A percentile compares a stretch with the other conserved stretches of the same genome.
phyloP scores from a whole-genome alignment of 2,329 filamentous ascomycete genomes.

The Purpureocillium takamizusanense region DNA sequence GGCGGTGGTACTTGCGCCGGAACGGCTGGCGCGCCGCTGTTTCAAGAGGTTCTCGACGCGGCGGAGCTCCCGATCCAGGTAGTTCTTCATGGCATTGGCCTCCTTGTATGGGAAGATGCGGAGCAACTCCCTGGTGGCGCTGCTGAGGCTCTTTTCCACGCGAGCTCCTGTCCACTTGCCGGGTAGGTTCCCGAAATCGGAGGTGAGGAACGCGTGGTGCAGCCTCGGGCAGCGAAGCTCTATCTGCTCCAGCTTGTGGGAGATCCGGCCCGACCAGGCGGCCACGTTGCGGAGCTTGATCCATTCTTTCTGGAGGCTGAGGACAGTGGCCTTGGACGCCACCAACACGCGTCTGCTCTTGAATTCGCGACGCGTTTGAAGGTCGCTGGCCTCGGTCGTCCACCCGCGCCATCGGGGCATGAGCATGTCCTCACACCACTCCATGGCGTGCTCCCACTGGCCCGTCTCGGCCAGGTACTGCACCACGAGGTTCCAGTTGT shows the following conservation, averaged over 20 bases:
- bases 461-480: slow-evolving; percentile 54
- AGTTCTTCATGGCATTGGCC: slow-evolving; percentile 14
- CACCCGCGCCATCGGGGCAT: slow-evolving; percentile 77
- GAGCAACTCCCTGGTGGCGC: slow-evolving; percentile 19
- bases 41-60: background rate
- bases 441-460: slow-evolving; percentile 58
- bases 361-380: slow-evolving; percentile 26
- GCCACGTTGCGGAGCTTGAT: slow-evolving; percentile 37
- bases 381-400: slow-evolving; percentile 21
- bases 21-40: too few species aligned
- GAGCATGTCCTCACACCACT: slow-evolving; percentile 64
- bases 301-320: slow-evolving; percentile 40
- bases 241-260: slow-evolving; percentile 28
- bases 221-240: slow-evolving; percentile 29
- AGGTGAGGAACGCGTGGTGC: slow-evolving; percentile 28
- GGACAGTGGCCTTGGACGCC: slow-evolving; percentile 30
- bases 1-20: too few species aligned
- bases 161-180: slow-evolving; percentile 14
- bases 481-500: slow-evolving; percentile 75
- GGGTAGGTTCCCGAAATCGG: slow-evolving; percentile 18
- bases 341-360: slow-evolving; percentile 23
- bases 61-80: slow-evolving; percentile 10
- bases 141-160: slow-evolving; percentile 15
- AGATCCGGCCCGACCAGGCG: slow-evolving; percentile 38
- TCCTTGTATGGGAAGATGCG: slow-evolving; percentile 19